Evolutionary conservation across 2,329 filamentous ascomycete genomes (phyloP).

Genomic region (Fonsecaea pedrosoi): DNA sequence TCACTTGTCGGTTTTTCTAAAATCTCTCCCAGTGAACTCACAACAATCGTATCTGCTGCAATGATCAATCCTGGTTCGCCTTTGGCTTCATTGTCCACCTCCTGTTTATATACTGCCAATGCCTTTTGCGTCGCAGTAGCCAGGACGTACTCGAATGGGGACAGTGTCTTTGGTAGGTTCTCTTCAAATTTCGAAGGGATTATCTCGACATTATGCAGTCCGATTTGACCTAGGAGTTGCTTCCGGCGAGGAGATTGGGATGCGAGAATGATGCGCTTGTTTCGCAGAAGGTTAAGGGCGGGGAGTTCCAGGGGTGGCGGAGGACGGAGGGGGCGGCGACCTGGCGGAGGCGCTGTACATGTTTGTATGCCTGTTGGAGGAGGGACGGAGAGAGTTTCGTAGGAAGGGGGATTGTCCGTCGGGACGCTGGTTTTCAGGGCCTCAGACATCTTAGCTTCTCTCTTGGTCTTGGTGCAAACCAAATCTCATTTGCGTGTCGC

Average conservation of each 20-base stretch:
- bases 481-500: not conserved
- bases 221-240: slow-evolving; percentile 78
- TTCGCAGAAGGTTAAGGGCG: slow-evolving; percentile 75
- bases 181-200: slow-evolving; percentile 83
- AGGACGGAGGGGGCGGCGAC: slow-evolving; percentile 31
- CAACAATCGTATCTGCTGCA: slow-evolving; percentile 88
- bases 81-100: slow-evolving; percentile 61
- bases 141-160: slow-evolving; percentile 88
- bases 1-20: slow-evolving; percentile 89
- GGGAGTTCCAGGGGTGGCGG: slow-evolving; percentile 75
- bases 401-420: slow-evolving; percentile 38
- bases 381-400: slow-evolving; percentile 34
- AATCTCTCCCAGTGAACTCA: slow-evolving; percentile 75
- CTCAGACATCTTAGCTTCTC: slow-evolving; percentile 23
- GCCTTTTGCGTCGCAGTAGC: slow-evolving; percentile 85
- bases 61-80: slow-evolving; percentile 85
- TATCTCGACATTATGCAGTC: slow-evolving; percentile 81
- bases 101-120: slow-evolving; percentile 70
- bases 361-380: slow-evolving; percentile 30
- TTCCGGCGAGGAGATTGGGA: slow-evolving; percentile 85
- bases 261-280: slow-evolving; percentile 84
- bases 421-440: slow-evolving; percentile 21
- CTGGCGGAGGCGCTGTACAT: slow-evolving; percentile 17
- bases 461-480: not conserved
- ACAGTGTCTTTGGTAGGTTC: slow-evolving; percentile 79